phyloP scores from a whole-genome alignment of 441 rosid genomes.

The Gossypium trilobum region DNA sequence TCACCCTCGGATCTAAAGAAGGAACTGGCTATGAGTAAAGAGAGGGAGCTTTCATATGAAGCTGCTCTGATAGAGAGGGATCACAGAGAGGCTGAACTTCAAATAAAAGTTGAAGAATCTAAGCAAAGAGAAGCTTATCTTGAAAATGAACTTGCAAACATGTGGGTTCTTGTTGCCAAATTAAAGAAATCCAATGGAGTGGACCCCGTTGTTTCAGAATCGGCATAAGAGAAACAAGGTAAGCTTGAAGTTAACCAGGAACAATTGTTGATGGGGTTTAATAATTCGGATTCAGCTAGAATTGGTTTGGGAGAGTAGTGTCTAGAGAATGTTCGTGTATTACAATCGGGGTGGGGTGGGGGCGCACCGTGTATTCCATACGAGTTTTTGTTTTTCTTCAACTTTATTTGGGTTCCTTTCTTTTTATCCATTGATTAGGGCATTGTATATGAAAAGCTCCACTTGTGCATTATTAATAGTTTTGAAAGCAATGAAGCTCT shows the following conservation, averaged over 20 bases:
- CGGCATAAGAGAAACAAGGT: slow-evolving; percentile 22
- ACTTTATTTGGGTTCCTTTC: background rate
- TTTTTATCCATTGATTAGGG: slow-evolving; percentile 1
- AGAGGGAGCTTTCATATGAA: slow-evolving; percentile 64
- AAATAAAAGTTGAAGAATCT: slow-evolving; percentile 67
- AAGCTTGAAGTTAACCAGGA: background rate
- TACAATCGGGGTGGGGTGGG: background rate
- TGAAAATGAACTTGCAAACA: slow-evolving; percentile 95
- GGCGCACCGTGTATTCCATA: slow-evolving; percentile 18
- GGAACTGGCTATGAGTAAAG: slow-evolving; percentile 57
- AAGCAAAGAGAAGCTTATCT: slow-evolving; percentile 87
- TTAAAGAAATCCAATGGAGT: slow-evolving; percentile 58
- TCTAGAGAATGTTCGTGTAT: slow-evolving; percentile 25
- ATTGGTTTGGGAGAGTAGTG: slow-evolving; percentile 9
- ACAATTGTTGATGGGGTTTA: slow-evolving; percentile 20
- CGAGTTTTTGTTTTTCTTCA: background rate
- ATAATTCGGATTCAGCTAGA: background rate
- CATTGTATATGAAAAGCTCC: slow-evolving; percentile 14
- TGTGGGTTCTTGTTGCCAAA: slow-evolving; percentile 95
- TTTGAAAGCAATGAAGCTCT: background rate
- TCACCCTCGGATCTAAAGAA: slow-evolving; percentile 58
- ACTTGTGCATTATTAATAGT: slow-evolving; percentile 10
- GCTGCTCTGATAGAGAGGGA: slow-evolving; percentile 61
- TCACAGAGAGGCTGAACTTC: slow-evolving; percentile 65
- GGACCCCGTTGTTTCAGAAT: slow-evolving; percentile 34